Evolutionary conservation across 208 protist species (phyloP), one percentile per base, ranked within the genome.

Genomic region (Trypanosoma platydactyli): DNA sequence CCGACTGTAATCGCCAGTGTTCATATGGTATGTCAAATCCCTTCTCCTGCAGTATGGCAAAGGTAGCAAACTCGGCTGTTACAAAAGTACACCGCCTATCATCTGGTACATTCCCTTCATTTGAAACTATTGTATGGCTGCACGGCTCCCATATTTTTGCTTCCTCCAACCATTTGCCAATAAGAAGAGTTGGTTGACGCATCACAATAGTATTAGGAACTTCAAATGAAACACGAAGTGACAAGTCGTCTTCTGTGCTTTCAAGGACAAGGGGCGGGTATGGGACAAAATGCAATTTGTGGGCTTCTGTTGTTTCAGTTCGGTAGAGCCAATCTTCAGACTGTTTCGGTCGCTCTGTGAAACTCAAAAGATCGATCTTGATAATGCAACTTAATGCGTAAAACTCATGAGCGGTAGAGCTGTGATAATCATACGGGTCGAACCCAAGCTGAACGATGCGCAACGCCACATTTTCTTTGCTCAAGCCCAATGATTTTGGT

Each of bases 21-120:
- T 95, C 90, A 64, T 87, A 97, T n/a, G 87, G 79, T n/a, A 88
- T 83, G 66, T 97, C 92, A 74, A 89, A 95, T 27, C 83, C 87
- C 41, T 88, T 94, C 62, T 95, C 90, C 60, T 97, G 92, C 16
- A 97, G 81, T 24, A 97, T 73, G 16, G 92, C 90, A 53, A 94
- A 93, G 54, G 86, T 85, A 4, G 84, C 74, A n/a, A 97, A 81
- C 77, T 95, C 84, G 11, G 68, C 60, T 27, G 83, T 85, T 24
- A 68, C 41, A 66, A 97, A 96, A 30, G 86, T 86, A 22, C 80
- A 82, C 1, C 77, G 74, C 24, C 87, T 75, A 27, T 64, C 66
- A 57, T 72, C 62, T 12, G 25, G 18, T 15, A 33, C 55, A 12
- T 73, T 86, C 7, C 66, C 55, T 4, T 82, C 62, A 13, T 68